Conservation (phyloP, 208 protist species). For the Leishmania tropica region DNA sequence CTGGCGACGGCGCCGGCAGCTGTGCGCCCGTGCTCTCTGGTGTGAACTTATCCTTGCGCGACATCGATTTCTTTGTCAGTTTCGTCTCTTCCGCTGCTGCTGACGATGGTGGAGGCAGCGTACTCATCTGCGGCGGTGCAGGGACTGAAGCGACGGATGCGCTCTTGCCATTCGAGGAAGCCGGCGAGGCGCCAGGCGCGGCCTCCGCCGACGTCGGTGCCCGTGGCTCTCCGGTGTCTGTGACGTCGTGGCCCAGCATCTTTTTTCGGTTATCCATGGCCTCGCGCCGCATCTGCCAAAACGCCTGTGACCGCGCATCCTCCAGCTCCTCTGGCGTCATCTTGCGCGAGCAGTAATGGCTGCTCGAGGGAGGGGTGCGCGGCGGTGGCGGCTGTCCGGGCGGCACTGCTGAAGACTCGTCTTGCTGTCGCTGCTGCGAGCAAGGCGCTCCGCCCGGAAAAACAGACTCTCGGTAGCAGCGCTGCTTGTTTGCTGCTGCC, state of each 20-base stretch:
- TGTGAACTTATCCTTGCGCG: background rate
- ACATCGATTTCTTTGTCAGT: background rate
- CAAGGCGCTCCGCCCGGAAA: background rate
- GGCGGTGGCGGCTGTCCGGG: conserved; percentile 47
- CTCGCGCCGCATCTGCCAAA: conserved; percentile 91
- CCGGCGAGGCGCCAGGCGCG: background rate
- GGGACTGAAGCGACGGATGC: background rate
- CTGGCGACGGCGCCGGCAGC: background rate
- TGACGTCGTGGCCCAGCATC: conserved; percentile 49
- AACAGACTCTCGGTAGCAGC: conserved; percentile 45
- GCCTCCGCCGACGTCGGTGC: background rate
- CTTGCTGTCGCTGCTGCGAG: background rate
- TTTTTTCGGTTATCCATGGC: conserved; percentile 83
- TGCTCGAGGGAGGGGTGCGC: conserved; percentile 29
- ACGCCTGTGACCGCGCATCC: conserved; percentile 71
- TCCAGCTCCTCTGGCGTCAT: conserved; percentile 62
- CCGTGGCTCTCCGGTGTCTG: background rate
- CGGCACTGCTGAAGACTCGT: conserved; percentile 12
- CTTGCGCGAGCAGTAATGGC: conserved; percentile 46
- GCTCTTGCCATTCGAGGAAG: background rate
- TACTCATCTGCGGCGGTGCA: conserved; percentile 1
- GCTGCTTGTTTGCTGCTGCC: conserved; percentile 80
- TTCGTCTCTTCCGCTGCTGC: background rate
- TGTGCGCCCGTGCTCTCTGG: conserved; percentile 33
- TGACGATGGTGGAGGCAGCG: background rate